These are phyloP conservation scores for Avena atlantica DNA, from an alignment of 176 grass and related monocot genomes.

Conservation along the genomic window DNA sequence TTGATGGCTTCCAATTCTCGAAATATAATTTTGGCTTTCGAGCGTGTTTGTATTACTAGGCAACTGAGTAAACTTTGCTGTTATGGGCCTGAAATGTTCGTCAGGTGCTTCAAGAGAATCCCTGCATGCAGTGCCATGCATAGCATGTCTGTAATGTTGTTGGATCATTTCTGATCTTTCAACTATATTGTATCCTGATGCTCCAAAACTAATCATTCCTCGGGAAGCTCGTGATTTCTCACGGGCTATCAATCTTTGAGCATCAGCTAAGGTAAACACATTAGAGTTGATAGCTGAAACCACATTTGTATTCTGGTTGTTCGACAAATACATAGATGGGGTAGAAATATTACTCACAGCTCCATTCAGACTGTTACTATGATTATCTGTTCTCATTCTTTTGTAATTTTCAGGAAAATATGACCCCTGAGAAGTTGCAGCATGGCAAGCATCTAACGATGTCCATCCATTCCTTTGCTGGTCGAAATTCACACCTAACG, in stretches of 20 bases:
- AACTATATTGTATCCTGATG: conserved; percentile 30
- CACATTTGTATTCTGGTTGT: conserved; percentile 32
- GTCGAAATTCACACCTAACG: conserved; percentile 21
- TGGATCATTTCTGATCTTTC: conserved; percentile 34
- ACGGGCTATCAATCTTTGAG: conserved; percentile 49
- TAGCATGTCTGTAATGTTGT: conserved; percentile 31
- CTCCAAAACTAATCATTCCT: conserved; percentile 39
- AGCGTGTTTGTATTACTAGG: conserved; percentile 21
- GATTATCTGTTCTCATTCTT: conserved; percentile 54
- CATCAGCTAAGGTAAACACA: conserved; percentile 49
- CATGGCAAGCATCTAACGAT: background rate
- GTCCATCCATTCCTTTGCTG: conserved; percentile 21
- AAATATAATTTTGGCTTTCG: conserved; percentile 25
- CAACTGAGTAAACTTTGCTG: conserved; percentile 25
- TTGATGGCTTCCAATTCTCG: conserved; percentile 20
- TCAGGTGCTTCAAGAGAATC: conserved; percentile 41
- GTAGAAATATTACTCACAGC: conserved; percentile 25
- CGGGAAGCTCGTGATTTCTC: conserved; percentile 46
- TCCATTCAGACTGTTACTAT: conserved; percentile 39
- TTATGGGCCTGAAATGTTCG: conserved; percentile 33
- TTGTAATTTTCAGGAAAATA: conserved; percentile 51
- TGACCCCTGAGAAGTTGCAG: conserved; percentile 11
- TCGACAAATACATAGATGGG: conserved; percentile 15
- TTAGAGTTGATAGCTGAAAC: conserved; percentile 35
- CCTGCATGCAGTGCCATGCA: conserved; percentile 16